Base-by-base conservation (phyloP, 495 filamentous ascomycete genomes). In the Penicillium coprophilum region DNA sequence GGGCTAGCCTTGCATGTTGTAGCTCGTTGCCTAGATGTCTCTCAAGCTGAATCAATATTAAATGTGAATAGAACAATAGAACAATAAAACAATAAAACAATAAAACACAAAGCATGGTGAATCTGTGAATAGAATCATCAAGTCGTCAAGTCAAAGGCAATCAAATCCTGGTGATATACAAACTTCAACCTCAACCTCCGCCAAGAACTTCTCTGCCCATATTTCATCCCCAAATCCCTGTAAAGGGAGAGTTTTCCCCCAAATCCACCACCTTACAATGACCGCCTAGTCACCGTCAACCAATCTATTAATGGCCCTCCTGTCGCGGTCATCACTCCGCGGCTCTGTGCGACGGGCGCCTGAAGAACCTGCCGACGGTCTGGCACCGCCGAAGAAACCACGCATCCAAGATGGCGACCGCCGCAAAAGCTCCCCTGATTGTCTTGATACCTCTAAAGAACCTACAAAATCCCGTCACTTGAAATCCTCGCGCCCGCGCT, bases 391-490 rank as follows among this genome's bases (percentile, higher is more conserved):
- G 19, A 75, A 74, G 57, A 68, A 65, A 38, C 65, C 67, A 56
- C 65, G 69, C 50, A 55, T 69, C 1, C 49, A 66, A 24, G 51
- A 53, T 38, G 45, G 58, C 19, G 56, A 61, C 51, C 69, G 61
- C 49, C 75, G 65, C 61, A 67, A 60, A 54, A 77, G 71, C 58
- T 74, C 71, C 27, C 71, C 74, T 7, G 74, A 75, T 50, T 71
- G 72, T 27, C 65, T 77, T n/a, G 72, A 75, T 45, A 67, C 65
- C 24, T 72, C 58, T 24, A 58, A 60, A 44, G 55, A 61, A 12
- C 30, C 57, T 53, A 51, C 28, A 52, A 58, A 55, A 45, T 17
- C 40, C 50, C 64, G 51, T 57, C 47, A 62, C 32, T 45, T 50
- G 47, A 57, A 65, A 34, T 34, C 56, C 40, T 27, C 67, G 63